Percentiles rank a stretch among this genome's conserved stretches.
Conservation (phyloP, 768 basidiomycete species). For the Termitomyces sp. region DNA sequence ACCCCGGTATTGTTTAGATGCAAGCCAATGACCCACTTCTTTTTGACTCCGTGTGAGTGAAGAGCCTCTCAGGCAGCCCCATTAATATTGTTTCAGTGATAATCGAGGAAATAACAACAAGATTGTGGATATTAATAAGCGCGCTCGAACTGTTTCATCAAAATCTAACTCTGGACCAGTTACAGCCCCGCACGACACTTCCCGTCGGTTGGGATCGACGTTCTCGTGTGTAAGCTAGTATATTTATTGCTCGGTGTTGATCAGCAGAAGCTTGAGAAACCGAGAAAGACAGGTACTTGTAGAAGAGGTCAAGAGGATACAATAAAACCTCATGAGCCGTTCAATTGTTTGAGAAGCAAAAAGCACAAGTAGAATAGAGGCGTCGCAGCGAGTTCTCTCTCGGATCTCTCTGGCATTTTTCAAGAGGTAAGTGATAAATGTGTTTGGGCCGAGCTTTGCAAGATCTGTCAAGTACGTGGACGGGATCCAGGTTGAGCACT, state of each 20-base stretch:
- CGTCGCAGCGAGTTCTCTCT: too few relatives aligned
- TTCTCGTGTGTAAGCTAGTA: neutral
- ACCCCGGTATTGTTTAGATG: neutral
- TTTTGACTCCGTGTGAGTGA: neutral
- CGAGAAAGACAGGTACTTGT: neutral
- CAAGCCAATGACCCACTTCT: neutral
- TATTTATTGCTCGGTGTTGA: neutral
- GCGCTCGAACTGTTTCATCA: neutral
- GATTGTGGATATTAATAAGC: too few relatives aligned
- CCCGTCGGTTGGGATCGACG: neutral
- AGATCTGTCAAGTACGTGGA: neutral
- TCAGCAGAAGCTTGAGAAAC: neutral
- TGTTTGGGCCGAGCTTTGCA: neutral
- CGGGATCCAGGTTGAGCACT: neutral
- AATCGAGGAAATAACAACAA: neutral
- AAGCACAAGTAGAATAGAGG: neutral
- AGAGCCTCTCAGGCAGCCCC: neutral
- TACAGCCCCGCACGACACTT: neutral
- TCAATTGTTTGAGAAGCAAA: too few relatives aligned
- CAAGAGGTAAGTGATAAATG: too few relatives aligned
- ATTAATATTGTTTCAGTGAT: neutral
- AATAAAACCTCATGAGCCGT: too few relatives aligned
- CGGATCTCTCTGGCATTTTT: too few relatives aligned
- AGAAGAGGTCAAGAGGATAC: too few relatives aligned
- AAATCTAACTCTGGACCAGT: neutral